Evolutionary conservation across 2,329 filamentous ascomycete genomes (phyloP).

Genomic region (Fusarium fracticaudum): DNA sequence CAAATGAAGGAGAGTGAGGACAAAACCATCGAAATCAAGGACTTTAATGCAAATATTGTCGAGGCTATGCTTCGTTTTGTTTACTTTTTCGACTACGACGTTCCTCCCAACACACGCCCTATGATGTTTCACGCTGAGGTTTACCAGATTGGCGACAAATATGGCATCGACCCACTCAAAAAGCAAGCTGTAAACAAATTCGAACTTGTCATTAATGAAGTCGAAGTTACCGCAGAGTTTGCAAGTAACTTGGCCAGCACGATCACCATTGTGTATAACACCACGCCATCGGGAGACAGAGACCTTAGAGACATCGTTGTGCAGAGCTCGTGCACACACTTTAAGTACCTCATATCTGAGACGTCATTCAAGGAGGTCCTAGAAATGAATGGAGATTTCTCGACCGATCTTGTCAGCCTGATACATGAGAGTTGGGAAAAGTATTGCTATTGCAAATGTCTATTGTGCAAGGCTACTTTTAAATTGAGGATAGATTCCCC

Average conservation of each 20-base stretch:
- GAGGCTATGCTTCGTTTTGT: neutral
- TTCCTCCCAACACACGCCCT: accelerated
- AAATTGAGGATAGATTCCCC: neutral
- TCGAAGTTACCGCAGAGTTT: neutral
- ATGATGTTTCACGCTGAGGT: neutral
- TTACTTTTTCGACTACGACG: neutral
- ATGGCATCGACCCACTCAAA: neutral
- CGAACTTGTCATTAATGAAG: accelerated
- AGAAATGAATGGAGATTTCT: neutral
- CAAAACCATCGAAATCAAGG: accelerated
- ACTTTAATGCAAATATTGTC: neutral
- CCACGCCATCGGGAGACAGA: neutral
- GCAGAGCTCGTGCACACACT: too few relatives aligned
- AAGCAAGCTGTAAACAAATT: neutral
- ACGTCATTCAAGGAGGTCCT: neutral
- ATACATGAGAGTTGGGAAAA: neutral
- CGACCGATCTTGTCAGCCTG: neutral
- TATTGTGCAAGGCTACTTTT: neutral
- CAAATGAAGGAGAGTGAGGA: neutral
- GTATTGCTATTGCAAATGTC: neutral
- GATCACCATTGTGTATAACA: neutral
- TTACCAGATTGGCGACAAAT: neutral
- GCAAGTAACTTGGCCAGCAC: neutral
- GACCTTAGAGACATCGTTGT: neutral
- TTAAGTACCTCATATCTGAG: neutral